phyloP scores from a whole-genome alignment of 805 yeast species.

The Starmerella kuoi region DNA sequence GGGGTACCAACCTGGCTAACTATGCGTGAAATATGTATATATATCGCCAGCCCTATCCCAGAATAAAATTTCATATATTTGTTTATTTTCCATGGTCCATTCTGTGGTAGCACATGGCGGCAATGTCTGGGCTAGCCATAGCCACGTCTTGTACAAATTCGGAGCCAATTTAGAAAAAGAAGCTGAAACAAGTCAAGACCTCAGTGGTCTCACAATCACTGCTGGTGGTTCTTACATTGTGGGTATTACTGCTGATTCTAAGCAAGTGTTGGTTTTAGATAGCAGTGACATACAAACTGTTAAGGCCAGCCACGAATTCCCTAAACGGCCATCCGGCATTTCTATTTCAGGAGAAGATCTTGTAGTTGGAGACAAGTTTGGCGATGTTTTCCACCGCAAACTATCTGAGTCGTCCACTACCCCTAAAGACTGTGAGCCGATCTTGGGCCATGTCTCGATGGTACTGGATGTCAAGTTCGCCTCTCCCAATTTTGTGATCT shows the following conservation, averaged over 20 bases:
- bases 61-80: too few relatives aligned
- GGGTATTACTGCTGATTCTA: constrained; percentile 71
- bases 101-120: constrained; percentile 1
- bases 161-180: not conserved
- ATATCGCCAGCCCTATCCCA: too few relatives aligned
- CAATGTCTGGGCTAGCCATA: constrained; percentile 1
- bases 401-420: constrained; percentile 35
- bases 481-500: constrained; percentile 39
- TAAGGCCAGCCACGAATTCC: constrained; percentile 61
- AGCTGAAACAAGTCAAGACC: not conserved
- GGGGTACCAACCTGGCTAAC: too few relatives aligned
- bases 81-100: constrained; percentile 5
- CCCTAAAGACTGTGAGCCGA: constrained; percentile 30
- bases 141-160: not conserved
- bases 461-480: constrained; percentile 51
- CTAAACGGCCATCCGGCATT: constrained; percentile 94
- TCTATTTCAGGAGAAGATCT: constrained; percentile 44
- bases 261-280: constrained; percentile 55
- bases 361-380: constrained; percentile 85
- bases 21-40: too few relatives aligned
- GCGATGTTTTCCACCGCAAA: constrained; percentile 61
- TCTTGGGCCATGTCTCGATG: constrained; percentile 95
- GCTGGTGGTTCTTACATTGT: constrained; percentile 44
- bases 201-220: constrained; percentile 49
- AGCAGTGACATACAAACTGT: constrained; percentile 35